Conservation (phyloP, 2,329 filamentous ascomycete genomes). For the Thelonectria blattea region DNA sequence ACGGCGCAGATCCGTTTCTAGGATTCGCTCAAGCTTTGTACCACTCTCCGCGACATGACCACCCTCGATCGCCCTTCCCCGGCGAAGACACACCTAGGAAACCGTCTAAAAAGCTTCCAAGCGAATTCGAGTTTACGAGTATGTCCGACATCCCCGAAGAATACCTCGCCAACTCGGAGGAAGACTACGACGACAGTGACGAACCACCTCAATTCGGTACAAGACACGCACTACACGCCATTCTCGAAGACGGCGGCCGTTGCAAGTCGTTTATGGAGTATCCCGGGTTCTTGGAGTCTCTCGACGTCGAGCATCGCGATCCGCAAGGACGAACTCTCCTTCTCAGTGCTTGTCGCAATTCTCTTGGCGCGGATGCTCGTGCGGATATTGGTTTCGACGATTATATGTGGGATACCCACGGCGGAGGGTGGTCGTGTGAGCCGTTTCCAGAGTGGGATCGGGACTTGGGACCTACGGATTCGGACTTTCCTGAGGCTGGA, state of each 20-base stretch:
- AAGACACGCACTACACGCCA: constrained; percentile 1
- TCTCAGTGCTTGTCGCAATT: constrained; percentile 1
- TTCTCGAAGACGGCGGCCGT: constrained; percentile 1
- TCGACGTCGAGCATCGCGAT: constrained; percentile 5
- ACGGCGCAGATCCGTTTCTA: not conserved
- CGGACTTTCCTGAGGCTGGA: not conserved
- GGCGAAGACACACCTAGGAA: not conserved
- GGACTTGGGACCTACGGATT: not conserved
- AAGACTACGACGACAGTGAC: not conserved
- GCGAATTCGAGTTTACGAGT: not conserved
- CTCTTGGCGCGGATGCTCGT: not conserved
- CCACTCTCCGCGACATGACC: not conserved
- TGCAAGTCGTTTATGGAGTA: not conserved
- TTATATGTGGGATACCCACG: not conserved
- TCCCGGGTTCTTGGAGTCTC: not conserved
- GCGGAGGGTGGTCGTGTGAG: not conserved
- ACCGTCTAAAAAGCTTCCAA: not conserved
- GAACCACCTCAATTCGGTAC: not conserved
- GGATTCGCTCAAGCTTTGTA: not conserved
- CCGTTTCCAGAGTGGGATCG: not conserved
- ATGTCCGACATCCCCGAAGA: not conserved
- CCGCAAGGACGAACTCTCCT: constrained; percentile 2
- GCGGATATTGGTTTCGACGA: not conserved
- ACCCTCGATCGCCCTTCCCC: not conserved
- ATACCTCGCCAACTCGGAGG: not conserved